Evolutionary conservation across 306 rosid species (phyloP), one percentile per base, ranked within the genome.

Genomic region (Malus orientalis): DNA sequence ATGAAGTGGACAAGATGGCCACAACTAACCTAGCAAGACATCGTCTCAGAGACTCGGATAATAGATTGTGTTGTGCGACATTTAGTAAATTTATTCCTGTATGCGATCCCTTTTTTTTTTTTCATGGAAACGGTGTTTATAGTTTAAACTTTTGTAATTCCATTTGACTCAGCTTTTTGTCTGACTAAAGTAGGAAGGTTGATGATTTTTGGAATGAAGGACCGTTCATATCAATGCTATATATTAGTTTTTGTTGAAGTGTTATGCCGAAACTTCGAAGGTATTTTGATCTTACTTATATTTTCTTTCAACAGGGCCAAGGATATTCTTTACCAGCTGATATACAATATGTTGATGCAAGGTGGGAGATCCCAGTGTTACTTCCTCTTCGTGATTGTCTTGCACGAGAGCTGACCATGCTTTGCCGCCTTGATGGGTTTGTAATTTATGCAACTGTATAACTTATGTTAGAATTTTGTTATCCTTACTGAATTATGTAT

Each of bases 261-360:
- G 15, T 29, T 62, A 29, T 23, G 44, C 23, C 57, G 19, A 51
- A 33, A 51, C n/a, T 54, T 67, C 6, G 27, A 42, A 66, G 20
- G 32, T 42, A 20, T 69, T n/a, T 45, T 47, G 70, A 44, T 73
- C 32, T n/a, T 71, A 22, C 40, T 19, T 71, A 4, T 23, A 65
- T 11, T n/a, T 81, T 55, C 73, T 77, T 82, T 71, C 9, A 73
- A 84, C 87, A 91, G 98, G 98, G 96, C 58, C 92, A 94, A 78
- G 96, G 98, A 58, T 94, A 91, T 87, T 94, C 96, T 20, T 78
- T 91, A 78, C 93, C 98, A 23, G 98, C 93, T 58, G 96, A 94
- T 88, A 87, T 92, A 80, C 97, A 92, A 80, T 92, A 94, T 86
- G 93, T 90, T 55, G 98, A 94, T 79, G 87, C 96, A 53, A 89